Base-by-base conservation (phyloP, 352 stramenopile species). In the Plasmopara muralis region DNA sequence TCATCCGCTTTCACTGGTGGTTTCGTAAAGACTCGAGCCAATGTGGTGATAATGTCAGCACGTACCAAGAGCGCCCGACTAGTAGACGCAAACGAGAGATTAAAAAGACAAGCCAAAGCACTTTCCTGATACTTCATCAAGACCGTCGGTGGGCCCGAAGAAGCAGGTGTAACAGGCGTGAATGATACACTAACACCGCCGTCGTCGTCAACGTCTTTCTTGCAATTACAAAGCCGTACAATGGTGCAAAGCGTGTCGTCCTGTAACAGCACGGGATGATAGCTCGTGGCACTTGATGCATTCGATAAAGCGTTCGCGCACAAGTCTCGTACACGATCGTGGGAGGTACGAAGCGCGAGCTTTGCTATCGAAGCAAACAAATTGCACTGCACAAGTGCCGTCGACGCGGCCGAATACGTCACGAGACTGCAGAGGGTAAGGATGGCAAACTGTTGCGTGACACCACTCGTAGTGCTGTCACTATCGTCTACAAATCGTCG, bases 261-360 rank as follows among this genome's bases (percentile, higher is more conserved):
- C 29, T 87, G 81, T 33, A 93, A 54, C 33, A 90, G 33, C 41
- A 82, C 85, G 4, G 44, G 65, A 40, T 87, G 73, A 7, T 88
- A 57, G n/a, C 62, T 74, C 55, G 77, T 79, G 29, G 88, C 76
- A 37, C 78, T 87, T 7, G 80, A 91, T n/a, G 90, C 55, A 31
- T 91, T 93, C 53, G 87, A 88, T 0, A 91, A 62, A 15, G 76
- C 76, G n/a, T 81, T 85, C 9, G 76, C 72, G 25, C 77, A 89
- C 5, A 91, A 61, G 25, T 91, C 83, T 9, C 76, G 72, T 0
- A 88, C 72, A 33, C 74, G 72, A 28, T 88, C 72, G 38, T 70
- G 46, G 14, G 77, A 57, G 9, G 71, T 59, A 1, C 66, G 71
- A 12, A 47, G 43, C 0, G 77, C 70, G 13, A 89, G 57, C 1